Base-by-base conservation (phyloP, 192 early-diverging fungal genomes). In the Entomortierella beljakovae region DNA sequence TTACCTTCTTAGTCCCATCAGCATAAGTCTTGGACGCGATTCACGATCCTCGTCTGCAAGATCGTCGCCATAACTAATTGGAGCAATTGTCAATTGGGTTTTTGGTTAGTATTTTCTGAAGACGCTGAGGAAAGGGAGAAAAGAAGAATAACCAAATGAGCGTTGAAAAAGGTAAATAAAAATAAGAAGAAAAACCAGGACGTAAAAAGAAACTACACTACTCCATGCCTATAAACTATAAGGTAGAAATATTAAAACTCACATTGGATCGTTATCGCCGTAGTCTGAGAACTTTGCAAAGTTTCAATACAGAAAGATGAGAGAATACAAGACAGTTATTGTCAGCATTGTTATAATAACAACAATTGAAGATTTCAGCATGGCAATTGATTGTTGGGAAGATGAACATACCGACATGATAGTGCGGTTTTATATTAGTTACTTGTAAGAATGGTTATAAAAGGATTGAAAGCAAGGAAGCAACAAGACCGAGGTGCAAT, bases 201-300 rank as follows among this genome's bases (percentile, higher is more conserved):
- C n/a, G 29, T 15, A 6, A 40, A 40, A 6, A 40, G 20, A 6
- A 15, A 51, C 16, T 51, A 51, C 16, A 43, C 42, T 43, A 9
- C 42, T 18, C 9, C 42, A 13, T 18, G 9, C 18, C 42, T 43
- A 9, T 43, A 43, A 43, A 43, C 50, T 23, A 52, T 7, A 52
- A 16, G n/a, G n/a, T n/a, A n/a, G n/a, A 15, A 52, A 52, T 7
- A n/a, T n/a, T 6, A 31, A 1, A 22, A 53, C 75, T 64, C 64
- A 79, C 75, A 79, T 79, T 37, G 75, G 75, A 56, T 79, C 75
- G 40, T 79, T 79, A 33, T 79, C 75, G 43, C 75, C 75, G 35
- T 79, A 79, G 42, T 79, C 75, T 38, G 75, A 79, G 51, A 70
- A 79, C 75, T 79, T 34, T 20, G 4, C 20, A 33, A 15, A 28